Base-by-base conservation (phyloP, 2,329 filamentous ascomycete species). In the Talaromyces albobiverticillius region DNA sequence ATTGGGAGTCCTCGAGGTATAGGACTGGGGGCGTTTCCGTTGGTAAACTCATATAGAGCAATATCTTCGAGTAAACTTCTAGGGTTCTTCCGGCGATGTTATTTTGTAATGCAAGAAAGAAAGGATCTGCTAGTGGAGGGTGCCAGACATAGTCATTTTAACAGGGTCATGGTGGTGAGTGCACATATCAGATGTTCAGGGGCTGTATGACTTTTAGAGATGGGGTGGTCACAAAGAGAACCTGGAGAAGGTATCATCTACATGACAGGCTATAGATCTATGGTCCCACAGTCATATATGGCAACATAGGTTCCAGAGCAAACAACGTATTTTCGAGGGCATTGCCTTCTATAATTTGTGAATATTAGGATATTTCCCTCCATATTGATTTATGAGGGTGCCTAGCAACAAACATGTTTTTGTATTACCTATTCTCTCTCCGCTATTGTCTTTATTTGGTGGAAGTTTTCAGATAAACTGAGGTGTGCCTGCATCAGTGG, bases 361-460 rank as follows among this genome's bases (percentile, higher is more conserved):
- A n/a, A 38, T 6, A 6, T 16, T 3, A n/a, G n/a, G n/a, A n/a
- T n/a, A n/a, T n/a, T n/a, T n/a, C n/a, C n/a, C n/a, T n/a, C n/a
- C n/a, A n/a, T n/a, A n/a, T n/a, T n/a, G n/a, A n/a, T n/a, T 43
- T 16, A 38, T 18, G 23, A 51, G 40, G 40, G n/a, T 31, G 42
- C 9, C 14, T 20, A 31, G 48, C 31, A 42, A 45, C 45, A 51
- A 20, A 18, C 22, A 14, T 2, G 14, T 13, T 7, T 11, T 22
- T 51, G 4, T 34, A 14, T 36, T 22, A 38, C n/a, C 46, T 52
- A 31, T 31, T 36, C 23, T 29, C n/a, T 20, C 5, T 14, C 36
- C n/a, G n/a, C 9, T 20, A 46, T 46, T 46, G 32, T 40, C 41
- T 55, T 55, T 46, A 25, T 34, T 48, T 23, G 23, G 13, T 43